Evolutionary conservation across 441 rosid genomes (phyloP).

Genomic region (Pelargonium fulgidum): DNA sequence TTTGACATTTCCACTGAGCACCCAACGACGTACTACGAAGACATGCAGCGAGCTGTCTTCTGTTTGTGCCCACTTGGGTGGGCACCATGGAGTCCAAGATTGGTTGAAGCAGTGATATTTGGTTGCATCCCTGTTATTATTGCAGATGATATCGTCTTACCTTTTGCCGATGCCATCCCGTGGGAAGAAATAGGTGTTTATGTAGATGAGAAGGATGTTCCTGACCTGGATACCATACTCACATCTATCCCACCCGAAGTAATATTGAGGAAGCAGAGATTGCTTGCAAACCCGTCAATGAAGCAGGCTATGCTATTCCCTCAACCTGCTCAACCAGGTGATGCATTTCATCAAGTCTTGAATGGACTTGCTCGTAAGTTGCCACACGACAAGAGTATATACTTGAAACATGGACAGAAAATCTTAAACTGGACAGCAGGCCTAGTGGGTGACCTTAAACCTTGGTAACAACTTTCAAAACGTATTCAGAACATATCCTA

Average conservation of each 20-base stretch:
- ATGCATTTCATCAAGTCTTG: conserved; percentile 68
- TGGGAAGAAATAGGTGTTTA: conserved; percentile 75
- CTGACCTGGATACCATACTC: conserved; percentile 61
- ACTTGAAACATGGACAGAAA: conserved; percentile 46
- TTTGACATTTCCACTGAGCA: conserved; percentile 80
- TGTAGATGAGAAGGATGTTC: conserved; percentile 63
- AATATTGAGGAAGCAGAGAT: conserved; percentile 55
- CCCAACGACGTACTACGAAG: conserved; percentile 67
- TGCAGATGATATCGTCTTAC: conserved; percentile 67
- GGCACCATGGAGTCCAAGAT: conserved; percentile 83
- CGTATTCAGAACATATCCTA: background rate
- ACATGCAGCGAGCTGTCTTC: conserved; percentile 72
- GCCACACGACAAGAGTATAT: conserved; percentile 46
- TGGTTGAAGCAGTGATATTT: conserved; percentile 74
- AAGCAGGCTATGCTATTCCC: conserved; percentile 77
- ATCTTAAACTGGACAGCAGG: conserved; percentile 75
- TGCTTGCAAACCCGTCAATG: conserved; percentile 75
- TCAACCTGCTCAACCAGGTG: conserved; percentile 63
- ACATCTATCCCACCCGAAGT: conserved; percentile 59
- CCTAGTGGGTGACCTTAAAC: conserved; percentile 63
- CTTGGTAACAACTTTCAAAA: conserved; percentile 37
- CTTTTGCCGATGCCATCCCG: conserved; percentile 74
- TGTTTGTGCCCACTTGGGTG: conserved; percentile 76
- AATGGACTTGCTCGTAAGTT: conserved; percentile 74
- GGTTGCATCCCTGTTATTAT: conserved; percentile 76